Conservation (phyloP, 164 flowering plant genomes). For the Magnolia officinalis region DNA sequence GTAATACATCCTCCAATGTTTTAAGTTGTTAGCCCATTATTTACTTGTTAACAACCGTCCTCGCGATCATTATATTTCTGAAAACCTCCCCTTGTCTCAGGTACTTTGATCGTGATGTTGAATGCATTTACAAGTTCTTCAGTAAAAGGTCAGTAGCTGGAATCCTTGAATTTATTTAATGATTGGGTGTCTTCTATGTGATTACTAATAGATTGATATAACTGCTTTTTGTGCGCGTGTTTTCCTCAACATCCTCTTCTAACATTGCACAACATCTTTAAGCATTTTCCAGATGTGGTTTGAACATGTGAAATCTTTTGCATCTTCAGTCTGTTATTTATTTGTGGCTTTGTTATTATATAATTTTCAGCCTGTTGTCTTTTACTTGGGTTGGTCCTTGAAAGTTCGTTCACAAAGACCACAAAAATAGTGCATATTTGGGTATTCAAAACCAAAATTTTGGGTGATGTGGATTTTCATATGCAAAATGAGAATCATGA, state of each 20-base stretch:
- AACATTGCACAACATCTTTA: too few species aligned
- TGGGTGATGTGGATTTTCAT: not conserved
- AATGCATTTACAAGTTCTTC: constrained; percentile 87
- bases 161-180: not conserved
- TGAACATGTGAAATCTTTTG: too few species aligned
- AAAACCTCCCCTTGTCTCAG: constrained; percentile 30
- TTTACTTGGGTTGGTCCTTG: not conserved
- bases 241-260: too few species aligned
- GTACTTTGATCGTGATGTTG: constrained; percentile 98
- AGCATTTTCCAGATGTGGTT: too few species aligned
- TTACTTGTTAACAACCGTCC: not conserved
- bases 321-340: not conserved
- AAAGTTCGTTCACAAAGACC: not conserved
- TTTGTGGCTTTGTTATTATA: not conserved
- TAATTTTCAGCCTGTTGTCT: not conserved
- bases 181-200: not conserved
- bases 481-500: not conserved
- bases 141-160: constrained; percentile 56
- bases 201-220: not conserved
- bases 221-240: too few species aligned
- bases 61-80: not conserved
- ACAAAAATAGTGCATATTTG: not conserved
- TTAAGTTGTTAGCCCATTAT: not conserved
- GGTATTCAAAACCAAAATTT: not conserved
- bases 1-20: constrained; percentile 13